Evolutionary conservation across 1,284 basidiomycete species (phyloP).

Genomic region (Mycena sp.): DNA sequence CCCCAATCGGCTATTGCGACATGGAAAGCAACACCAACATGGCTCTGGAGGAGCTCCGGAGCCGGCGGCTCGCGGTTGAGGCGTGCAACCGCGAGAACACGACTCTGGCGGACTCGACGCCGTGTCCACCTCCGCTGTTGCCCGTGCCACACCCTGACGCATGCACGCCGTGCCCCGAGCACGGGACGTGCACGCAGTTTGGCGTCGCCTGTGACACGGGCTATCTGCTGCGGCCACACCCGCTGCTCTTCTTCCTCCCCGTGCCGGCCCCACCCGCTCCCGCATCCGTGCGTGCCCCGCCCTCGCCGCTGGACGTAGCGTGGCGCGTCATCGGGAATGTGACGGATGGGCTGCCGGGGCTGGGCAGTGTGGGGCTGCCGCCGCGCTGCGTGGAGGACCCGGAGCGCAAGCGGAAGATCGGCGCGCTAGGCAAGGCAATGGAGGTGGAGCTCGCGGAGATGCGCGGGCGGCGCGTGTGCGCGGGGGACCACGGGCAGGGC

Average conservation of each 20-base stretch:
- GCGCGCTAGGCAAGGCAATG: slow-evolving; percentile 78
- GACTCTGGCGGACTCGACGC: slow-evolving; percentile 50
- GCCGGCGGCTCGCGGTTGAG: slow-evolving; percentile 57
- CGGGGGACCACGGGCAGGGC: slow-evolving; percentile 53
- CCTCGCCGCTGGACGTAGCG: slow-evolving; percentile 40
- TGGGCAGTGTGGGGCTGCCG: slow-evolving; percentile 83
- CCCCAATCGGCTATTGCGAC: slow-evolving; percentile 87
- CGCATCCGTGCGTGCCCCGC: too few species aligned
- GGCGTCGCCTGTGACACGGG: slow-evolving; percentile 78
- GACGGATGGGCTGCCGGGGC: slow-evolving; percentile 79
- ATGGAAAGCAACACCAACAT: slow-evolving; percentile 70
- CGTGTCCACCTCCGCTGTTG: slow-evolving; percentile 62
- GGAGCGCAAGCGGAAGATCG: slow-evolving; percentile 80
- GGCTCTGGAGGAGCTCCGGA: slow-evolving; percentile 59
- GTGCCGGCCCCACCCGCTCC: slow-evolving; percentile 44
- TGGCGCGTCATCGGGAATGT: slow-evolving; percentile 56
- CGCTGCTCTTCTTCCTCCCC: slow-evolving; percentile 65
- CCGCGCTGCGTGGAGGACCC: slow-evolving; percentile 88
- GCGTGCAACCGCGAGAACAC: slow-evolving; percentile 69
- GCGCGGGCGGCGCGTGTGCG: slow-evolving; percentile 77
- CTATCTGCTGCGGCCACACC: slow-evolving; percentile 75
- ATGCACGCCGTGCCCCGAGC: slow-evolving; percentile 89
- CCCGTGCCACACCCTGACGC: slow-evolving; percentile 69
- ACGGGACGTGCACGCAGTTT: slow-evolving; percentile 77
- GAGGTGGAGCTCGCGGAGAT: slow-evolving; percentile 75